Base-by-base conservation (phyloP, 2,329 filamentous ascomycete genomes). In the Botrytis sinoallii region DNA sequence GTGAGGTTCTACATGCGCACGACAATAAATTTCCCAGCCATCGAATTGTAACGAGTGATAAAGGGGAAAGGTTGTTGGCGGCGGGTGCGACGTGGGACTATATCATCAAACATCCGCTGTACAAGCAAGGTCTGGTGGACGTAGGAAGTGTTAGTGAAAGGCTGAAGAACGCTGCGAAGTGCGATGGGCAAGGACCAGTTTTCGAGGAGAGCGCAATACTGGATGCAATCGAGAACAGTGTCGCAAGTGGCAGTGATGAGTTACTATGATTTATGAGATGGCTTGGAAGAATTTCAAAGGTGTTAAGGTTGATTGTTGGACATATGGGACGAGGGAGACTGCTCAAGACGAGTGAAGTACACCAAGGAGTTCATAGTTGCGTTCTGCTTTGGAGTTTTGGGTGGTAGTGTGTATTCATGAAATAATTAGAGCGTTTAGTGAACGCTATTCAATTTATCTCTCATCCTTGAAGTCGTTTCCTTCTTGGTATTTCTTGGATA, bases 41-140 rank as follows among this genome's bases (percentile, higher is more conserved):
- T 81, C 88, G 92, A n/a, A 87, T 94, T 75, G 88, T 89, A 44
- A 87, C 88, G 40, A 89, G 88, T 57, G 86, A 89, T n/a, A 86
- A 89, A n/a, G 92, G 92, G 7, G 90, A 93, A 81, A 87, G 87
- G 44, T 84, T 97, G 22, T 85, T 96, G 10, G 92, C 91, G 55
- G 91, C 92, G 0, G 91, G 91, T 29, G 93, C 93, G 3, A 92
- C 94, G 0, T 98, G 95, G 95, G 95, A 98, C 79, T 85, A 94
- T 71, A 96, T 98, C 75, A 92, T 97, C 79, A 86, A 85, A 71
- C 93, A 97, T 82, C 89, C 93, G 10, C 83, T 94, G 14, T 97
- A 92, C 81, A 89, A 90, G 81, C 87, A 88, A 65, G 94, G 94
- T 0, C 85, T 93, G 32, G 91, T 98, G 40, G 93, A 98, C 81